A percentile compares a stretch with the other conserved stretches of the same genome.
These are phyloP conservation scores for Penicillium robsamsonii DNA, from an alignment of 495 filamentous ascomycete genomes.

Conservation along the genomic window DNA sequence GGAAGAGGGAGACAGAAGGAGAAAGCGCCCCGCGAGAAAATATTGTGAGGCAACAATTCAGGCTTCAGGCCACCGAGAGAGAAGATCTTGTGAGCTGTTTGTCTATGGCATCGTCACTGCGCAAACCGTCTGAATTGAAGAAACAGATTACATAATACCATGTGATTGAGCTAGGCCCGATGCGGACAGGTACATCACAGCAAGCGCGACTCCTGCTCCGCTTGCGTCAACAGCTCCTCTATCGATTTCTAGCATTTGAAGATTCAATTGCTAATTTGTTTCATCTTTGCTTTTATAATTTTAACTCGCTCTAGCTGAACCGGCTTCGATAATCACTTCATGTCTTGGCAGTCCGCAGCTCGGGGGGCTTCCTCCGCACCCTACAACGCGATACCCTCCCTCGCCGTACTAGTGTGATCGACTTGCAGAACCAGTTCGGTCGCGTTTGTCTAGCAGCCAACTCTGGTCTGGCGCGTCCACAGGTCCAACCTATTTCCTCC, in stretches of 20 bases:
- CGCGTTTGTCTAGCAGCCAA: slow-evolving; percentile 25
- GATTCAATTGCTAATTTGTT: slow-evolving; percentile 7
- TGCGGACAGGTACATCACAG: slow-evolving; percentile 28
- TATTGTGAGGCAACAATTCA: neutral
- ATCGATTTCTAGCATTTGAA: slow-evolving; percentile 6
- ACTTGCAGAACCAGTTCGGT: slow-evolving; percentile 30
- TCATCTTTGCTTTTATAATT: neutral
- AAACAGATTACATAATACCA: slow-evolving; percentile 17
- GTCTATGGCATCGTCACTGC: slow-evolving; percentile 1
- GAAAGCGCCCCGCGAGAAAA: neutral
- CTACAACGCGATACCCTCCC: slow-evolving; percentile 27
- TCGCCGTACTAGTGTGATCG: slow-evolving; percentile 29
- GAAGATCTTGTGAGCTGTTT: slow-evolving; percentile 7
- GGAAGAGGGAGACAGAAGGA: neutral
- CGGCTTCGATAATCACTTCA: slow-evolving; percentile 10
- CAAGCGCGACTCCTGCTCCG: slow-evolving; percentile 24
- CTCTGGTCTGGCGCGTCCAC: slow-evolving; percentile 12
- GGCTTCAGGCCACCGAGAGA: neutral
- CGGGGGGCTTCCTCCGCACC: slow-evolving; percentile 31
- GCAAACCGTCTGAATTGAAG: slow-evolving; percentile 1
- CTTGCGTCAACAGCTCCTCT: slow-evolving; percentile 33
- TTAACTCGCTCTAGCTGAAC: neutral
- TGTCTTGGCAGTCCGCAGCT: slow-evolving; percentile 34
- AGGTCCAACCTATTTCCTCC: slow-evolving; percentile 7
- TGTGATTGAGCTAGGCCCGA: slow-evolving; percentile 19